Evolutionary conservation across 139 green algal species (phyloP).

Genomic region (Closterium sp.): DNA sequence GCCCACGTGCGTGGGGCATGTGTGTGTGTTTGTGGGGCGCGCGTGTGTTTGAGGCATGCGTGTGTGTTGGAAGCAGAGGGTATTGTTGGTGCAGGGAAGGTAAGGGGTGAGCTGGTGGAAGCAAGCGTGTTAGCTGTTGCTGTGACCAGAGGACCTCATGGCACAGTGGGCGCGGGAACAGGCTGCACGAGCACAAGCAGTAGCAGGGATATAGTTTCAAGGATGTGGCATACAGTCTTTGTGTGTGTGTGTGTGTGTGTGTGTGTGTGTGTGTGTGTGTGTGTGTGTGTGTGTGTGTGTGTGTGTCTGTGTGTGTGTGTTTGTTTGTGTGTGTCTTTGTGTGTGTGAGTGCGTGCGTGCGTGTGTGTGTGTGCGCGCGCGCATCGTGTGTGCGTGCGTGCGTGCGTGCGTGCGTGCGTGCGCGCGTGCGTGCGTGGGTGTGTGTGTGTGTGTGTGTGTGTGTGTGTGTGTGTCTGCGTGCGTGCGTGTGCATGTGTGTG

Average conservation of each 20-base stretch:
- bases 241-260: neutral
- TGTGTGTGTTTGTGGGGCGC: too few relatives aligned
- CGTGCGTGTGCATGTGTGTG: neutral
- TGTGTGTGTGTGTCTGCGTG: constrained; percentile 2
- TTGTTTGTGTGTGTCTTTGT: neutral
- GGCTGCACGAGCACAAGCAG: too few relatives aligned
- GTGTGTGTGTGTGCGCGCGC: constrained; percentile 4
- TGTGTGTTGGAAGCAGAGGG: too few relatives aligned
- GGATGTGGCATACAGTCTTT: neutral
- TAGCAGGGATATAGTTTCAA: neutral
- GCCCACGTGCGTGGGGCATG: too few relatives aligned
- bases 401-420: neutral
- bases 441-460: neutral
- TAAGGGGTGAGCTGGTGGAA: too few relatives aligned
- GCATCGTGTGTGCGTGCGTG: neutral
- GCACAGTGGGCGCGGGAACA: too few relatives aligned
- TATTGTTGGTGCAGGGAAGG: too few relatives aligned
- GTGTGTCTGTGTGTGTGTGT: constrained; percentile 8
- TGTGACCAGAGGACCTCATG: too few relatives aligned
- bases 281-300: neutral
- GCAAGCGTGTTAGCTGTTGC: too few relatives aligned
- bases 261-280: neutral
- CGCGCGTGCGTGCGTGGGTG: neutral
- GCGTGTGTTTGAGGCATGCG: too few relatives aligned
- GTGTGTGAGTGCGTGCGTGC: too few relatives aligned